Evolutionary conservation across 2,329 filamentous ascomycete genomes (phyloP).

Genomic region (Dryadomyces sulphureus): DNA sequence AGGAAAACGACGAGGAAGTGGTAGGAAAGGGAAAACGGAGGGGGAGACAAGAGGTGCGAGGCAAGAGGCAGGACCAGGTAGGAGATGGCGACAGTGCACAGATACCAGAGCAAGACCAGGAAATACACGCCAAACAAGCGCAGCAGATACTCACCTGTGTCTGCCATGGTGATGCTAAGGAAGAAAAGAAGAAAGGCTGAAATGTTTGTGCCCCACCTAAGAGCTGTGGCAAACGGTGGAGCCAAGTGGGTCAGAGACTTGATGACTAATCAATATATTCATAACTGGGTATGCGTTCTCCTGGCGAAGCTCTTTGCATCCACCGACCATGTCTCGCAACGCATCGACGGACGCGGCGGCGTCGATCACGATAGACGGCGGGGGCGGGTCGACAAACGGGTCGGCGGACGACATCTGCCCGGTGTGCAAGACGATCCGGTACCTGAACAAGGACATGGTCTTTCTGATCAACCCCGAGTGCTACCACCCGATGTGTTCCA

Average conservation of each 20-base stretch:
- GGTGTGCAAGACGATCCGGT: constrained; percentile 91
- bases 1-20: too few species aligned
- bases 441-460: constrained; percentile 84
- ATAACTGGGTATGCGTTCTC: too few species aligned
- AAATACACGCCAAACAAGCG: not conserved
- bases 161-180: constrained; percentile 19
- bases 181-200: not conserved
- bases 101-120: too few species aligned
- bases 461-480: constrained; percentile 97
- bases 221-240: not conserved
- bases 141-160: constrained; percentile 20
- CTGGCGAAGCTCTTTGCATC: too few species aligned
- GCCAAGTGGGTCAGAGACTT: too few species aligned
- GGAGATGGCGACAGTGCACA: not conserved
- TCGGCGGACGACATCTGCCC: constrained; percentile 60
- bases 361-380: not conserved
- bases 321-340: too few species aligned
- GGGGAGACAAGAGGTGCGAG: not conserved
- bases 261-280: too few species aligned
- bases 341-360: not conserved
- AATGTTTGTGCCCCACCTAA: not conserved
- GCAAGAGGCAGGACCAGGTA: too few species aligned
- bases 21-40: not conserved
- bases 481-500: constrained; percentile 98
- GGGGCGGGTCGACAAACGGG: constrained; percentile 6